Percentiles rank a stretch among this genome's conserved stretches.
These are phyloP conservation scores for Claviceps arundinis DNA, from an alignment of 2,329 filamentous ascomycete genomes.

Conservation along the genomic window DNA sequence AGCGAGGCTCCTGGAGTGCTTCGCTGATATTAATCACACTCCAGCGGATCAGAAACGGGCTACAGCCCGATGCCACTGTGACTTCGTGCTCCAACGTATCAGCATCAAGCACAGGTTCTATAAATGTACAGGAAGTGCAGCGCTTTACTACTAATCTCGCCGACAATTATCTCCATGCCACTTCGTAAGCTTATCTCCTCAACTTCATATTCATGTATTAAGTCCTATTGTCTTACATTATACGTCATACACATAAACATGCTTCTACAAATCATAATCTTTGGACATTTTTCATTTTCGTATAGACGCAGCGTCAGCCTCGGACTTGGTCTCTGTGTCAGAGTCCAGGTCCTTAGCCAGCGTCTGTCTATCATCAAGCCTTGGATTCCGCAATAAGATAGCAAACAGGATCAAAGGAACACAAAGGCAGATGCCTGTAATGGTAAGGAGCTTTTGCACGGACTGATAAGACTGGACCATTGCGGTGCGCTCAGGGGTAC, in stretches of 20 bases:
- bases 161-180: not conserved
- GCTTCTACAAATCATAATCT: not conserved
- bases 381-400: slow-evolving; percentile 29
- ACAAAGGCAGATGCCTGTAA: slow-evolving; percentile 35
- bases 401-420: slow-evolving; percentile 34
- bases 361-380: slow-evolving; percentile 31
- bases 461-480: slow-evolving; percentile 42
- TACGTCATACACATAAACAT: not conserved
- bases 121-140: too few relatives aligned
- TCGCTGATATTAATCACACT: too few relatives aligned
- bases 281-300: not conserved
- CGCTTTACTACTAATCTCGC: too few relatives aligned
- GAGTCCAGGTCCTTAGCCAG: slow-evolving; percentile 20
- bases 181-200: not conserved
- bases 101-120: not conserved
- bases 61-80: not conserved
- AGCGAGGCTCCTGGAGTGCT: too few relatives aligned
- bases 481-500: slow-evolving; percentile 33
- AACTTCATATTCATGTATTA: not conserved
- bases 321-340: slow-evolving; percentile 5
- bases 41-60: too few relatives aligned
- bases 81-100: not conserved
- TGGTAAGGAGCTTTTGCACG: slow-evolving; percentile 32
- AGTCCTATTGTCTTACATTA: not conserved
- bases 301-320: not conserved